Percentiles rank a stretch among this genome's conserved stretches.
Evolutionary conservation across 805 yeast genomes (phyloP).

Genomic region (Wickerhamomyces kurtzmanii): DNA sequence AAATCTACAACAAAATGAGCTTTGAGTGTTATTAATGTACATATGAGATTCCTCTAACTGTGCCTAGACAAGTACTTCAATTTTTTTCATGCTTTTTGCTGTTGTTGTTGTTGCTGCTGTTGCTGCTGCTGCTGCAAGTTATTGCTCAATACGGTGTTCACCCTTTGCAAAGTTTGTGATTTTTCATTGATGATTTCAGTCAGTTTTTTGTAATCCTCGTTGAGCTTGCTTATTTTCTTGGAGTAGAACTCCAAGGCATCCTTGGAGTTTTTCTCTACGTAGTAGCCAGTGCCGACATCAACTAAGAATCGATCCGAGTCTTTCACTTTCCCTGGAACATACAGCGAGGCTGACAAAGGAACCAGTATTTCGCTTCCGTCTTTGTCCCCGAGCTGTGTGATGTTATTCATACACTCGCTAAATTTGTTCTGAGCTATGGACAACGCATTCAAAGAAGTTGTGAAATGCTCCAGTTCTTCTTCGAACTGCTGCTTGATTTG

Average conservation of each 20-base stretch:
- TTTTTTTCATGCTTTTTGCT: slow-evolving; percentile 3
- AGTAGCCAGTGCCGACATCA: slow-evolving; percentile 95
- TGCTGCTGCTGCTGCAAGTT: slow-evolving; percentile 37
- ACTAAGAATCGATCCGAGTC: slow-evolving; percentile 68
- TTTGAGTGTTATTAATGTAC: too few species aligned
- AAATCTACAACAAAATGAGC: too few species aligned
- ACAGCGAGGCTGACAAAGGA: slow-evolving; percentile 82
- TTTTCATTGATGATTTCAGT: slow-evolving; percentile 71
- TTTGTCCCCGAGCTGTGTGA: slow-evolving; percentile 38
- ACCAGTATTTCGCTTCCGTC: slow-evolving; percentile 54
- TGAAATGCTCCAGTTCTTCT: slow-evolving; percentile 77
- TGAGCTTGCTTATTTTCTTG: slow-evolving; percentile 62
- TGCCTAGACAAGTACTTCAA: too few species aligned
- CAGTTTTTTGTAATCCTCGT: slow-evolving; percentile 63
- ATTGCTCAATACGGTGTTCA: slow-evolving; percentile 47
- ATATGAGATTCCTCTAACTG: too few species aligned
- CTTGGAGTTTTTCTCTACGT: slow-evolving; percentile 63
- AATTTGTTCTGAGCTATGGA: slow-evolving; percentile 76
- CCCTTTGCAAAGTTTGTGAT: slow-evolving; percentile 47
- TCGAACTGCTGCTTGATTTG: slow-evolving; percentile 79
- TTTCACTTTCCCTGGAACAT: slow-evolving; percentile 74
- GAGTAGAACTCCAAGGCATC: slow-evolving; percentile 69
- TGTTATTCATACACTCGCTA: slow-evolving; percentile 67
- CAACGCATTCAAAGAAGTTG: slow-evolving; percentile 75
- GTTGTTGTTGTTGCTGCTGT: slow-evolving; percentile 2